Evolutionary conservation across 1,139 yeast genomes (phyloP).

Genomic region (Pichia norvegensis): DNA sequence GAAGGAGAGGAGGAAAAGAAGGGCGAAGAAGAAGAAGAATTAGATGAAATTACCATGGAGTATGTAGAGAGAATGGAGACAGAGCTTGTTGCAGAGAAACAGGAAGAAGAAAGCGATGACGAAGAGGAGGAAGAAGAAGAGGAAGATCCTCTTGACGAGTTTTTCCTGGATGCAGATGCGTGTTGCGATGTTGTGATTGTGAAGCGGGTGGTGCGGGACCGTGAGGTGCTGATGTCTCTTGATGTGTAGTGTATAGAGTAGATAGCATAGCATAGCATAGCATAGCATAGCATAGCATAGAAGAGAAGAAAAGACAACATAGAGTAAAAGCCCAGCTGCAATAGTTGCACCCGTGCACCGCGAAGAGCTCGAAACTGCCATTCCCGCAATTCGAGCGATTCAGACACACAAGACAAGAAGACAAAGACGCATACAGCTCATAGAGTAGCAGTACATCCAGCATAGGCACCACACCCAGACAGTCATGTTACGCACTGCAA

Average conservation of each 20-base stretch:
- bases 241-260: not conserved
- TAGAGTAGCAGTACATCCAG: not conserved
- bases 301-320: no score
- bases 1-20: conserved; percentile 28
- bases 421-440: not conserved
- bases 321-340: no score
- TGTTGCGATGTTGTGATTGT: conserved; percentile 54
- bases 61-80: conserved; percentile 32
- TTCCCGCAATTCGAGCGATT: not conserved
- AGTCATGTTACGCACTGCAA: not conserved
- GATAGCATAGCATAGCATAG: not conserved
- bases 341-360: not conserved
- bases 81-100: conserved; percentile 16
- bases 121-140: conserved; percentile 27
- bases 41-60: conserved; percentile 34
- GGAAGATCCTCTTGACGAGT: conserved; percentile 9
- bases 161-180: conserved; percentile 29
- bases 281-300: not conserved
- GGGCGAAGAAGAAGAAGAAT: conserved; percentile 24
- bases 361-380: no score
- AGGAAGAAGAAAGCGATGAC: conserved; percentile 25
- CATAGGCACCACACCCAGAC: not conserved
- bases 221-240: conserved; percentile 42
- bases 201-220: conserved; percentile 35
- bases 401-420: not conserved